These are phyloP conservation scores for Amaranthus palmeri DNA, from an alignment of 148 eudicot genomes.

Conservation along the genomic window DNA sequence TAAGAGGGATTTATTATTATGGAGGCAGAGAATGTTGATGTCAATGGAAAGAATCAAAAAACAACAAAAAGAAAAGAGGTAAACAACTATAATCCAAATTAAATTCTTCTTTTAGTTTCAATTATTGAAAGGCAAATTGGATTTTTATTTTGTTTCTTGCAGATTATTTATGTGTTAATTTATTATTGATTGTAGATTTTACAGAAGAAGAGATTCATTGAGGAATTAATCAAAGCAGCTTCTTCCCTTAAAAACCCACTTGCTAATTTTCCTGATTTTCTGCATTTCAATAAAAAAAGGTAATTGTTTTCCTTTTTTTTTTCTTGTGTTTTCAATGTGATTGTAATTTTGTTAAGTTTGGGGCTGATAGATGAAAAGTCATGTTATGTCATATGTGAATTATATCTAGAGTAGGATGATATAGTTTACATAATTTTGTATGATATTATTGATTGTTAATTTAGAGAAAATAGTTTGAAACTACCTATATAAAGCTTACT, in stretches of 20 bases:
- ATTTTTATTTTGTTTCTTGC: neutral
- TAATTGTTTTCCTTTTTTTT: neutral
- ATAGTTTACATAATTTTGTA: too few relatives aligned
- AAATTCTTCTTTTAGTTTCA: neutral
- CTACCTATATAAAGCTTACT: too few relatives aligned
- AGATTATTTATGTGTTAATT: neutral
- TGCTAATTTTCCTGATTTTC: slow-evolving; percentile 45
- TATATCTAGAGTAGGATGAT: too few relatives aligned
- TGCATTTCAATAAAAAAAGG: slow-evolving; percentile 46
- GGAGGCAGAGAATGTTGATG: slow-evolving; percentile 13
- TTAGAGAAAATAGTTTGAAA: too few relatives aligned
- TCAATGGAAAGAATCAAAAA: slow-evolving; percentile 11
- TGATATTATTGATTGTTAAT: too few relatives aligned
- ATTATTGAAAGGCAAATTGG: neutral
- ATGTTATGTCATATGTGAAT: too few relatives aligned
- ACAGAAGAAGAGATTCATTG: slow-evolving; percentile 54
- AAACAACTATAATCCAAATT: neutral
- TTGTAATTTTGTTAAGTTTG: neutral
- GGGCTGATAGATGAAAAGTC: too few relatives aligned
- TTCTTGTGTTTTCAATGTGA: neutral
- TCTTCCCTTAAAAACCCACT: slow-evolving; percentile 50
- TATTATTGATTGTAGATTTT: slow-evolving; percentile 41
- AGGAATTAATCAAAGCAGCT: slow-evolving; percentile 50
- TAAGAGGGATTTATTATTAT: neutral
- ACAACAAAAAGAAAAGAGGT: slow-evolving; percentile 28